Evolutionary conservation across 2,329 filamentous ascomycete species (phyloP), one percentile per base, ranked within the genome.

Genomic region (Fusarium sarcochroum): DNA sequence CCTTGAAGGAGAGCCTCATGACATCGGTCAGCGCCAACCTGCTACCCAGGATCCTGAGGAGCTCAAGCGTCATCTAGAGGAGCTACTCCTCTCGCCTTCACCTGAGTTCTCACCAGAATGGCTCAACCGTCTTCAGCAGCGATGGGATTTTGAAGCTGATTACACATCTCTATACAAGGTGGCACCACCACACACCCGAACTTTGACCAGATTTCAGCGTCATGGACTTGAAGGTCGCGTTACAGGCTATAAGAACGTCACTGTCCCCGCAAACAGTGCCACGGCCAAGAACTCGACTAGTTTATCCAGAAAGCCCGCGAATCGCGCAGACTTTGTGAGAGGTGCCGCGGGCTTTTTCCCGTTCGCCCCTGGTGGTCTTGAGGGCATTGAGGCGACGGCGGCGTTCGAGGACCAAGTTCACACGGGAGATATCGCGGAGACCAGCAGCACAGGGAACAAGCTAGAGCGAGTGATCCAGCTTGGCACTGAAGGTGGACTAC

Each of bases 251-350:
- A 92, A 91, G 76, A 96, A 98, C 78, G 93, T 98, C 50, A 98
- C 96, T 1, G 90, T 98, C 10, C 93, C 95, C 7, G 93, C 93
- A 34, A 92, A 90, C 74, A 97, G 92, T 73, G 93, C 92, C 17
- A 98, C 93, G 17, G 95, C 94, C 47, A 99, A 98, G 81, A 97
- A 97, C 76, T 98, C 94, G 4, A 98, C 94, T 0, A 97, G 94
- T 7, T 84, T 98, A 40, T 83, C 92, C 17, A 88, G 96, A 45
- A 97, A 97, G 76, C 95, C 95, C 5, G 95, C 93, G 15, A 90
- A 89, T 58, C 88, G 93, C 66, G 93, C 93, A 30, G 94, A 98
- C 49, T 97, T 98, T 79, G 94, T 98, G 14, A 88, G 95, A 64
- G 96, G 96, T 15, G 94, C 92, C 35, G 93, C 94, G 9, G 95